A percentile compares a stretch with the other conserved stretches of the same genome.
These are phyloP conservation scores for Ballota nigra DNA, from an alignment of 257 asterid genomes.

Conservation along the genomic window DNA sequence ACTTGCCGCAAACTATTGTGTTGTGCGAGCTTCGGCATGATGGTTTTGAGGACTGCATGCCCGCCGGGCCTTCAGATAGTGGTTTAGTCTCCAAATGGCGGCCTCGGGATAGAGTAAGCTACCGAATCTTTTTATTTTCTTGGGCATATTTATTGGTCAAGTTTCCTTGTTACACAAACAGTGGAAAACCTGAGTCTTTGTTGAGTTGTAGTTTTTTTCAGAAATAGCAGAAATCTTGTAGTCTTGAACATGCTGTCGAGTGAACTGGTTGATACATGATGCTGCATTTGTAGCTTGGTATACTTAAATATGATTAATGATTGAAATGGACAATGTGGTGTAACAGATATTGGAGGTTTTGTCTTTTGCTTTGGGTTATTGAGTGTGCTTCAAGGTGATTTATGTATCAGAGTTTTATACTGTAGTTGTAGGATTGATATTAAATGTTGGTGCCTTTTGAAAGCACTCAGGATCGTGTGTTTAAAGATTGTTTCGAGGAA, in stretches of 20 bases:
- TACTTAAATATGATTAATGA: not conserved
- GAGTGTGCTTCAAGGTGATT: constrained; percentile 16
- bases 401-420: not conserved
- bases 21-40: constrained; percentile 93
- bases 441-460: not conserved
- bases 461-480: not conserved
- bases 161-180: not conserved
- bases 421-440: constrained; percentile 12
- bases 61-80: constrained; percentile 81
- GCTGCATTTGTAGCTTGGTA: constrained; percentile 2
- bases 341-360: not conserved
- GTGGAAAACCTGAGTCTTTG: not conserved
- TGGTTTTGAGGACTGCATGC: constrained; percentile 76
- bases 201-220: not conserved
- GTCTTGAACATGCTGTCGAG: not conserved
- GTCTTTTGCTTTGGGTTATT: not conserved
- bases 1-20: constrained; percentile 83
- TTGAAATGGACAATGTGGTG: constrained; percentile 1
- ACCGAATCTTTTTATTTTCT: not conserved
- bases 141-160: not conserved
- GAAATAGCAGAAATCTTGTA: not conserved
- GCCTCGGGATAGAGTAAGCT: constrained; percentile 85
- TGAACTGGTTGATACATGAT: constrained; percentile 3
- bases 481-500: not conserved
- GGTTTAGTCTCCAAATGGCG: constrained; percentile 96